Percentiles rank a stretch among this genome's conserved stretches.
Conservation (phyloP, 768 basidiomycete genomes). For the Termitomyces sp. region DNA sequence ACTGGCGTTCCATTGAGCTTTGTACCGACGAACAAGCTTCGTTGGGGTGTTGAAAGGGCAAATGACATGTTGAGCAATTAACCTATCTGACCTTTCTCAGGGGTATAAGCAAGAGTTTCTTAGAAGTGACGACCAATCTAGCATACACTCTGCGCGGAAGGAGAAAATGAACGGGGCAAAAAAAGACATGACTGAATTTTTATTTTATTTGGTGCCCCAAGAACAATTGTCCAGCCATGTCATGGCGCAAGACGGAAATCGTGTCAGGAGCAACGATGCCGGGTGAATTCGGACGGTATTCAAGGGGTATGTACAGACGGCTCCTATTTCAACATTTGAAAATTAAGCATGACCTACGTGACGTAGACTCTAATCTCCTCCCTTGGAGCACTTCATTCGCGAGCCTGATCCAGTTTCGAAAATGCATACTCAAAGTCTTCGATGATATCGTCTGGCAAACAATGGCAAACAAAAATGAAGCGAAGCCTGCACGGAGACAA, state of each 20-base stretch:
- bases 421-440: slow-evolving; percentile 8
- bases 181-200: too few species aligned
- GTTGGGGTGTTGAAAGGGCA: too few species aligned
- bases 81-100: background rate
- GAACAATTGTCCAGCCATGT: too few species aligned
- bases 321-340: too few species aligned
- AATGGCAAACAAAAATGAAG: slow-evolving; percentile 1
- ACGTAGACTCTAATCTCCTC: background rate
- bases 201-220: too few species aligned
- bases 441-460: slow-evolving; percentile 7
- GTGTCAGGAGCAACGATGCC: too few species aligned
- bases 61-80: background rate
- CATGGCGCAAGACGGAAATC: too few species aligned
- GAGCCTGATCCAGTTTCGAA: background rate
- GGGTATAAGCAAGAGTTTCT: background rate
- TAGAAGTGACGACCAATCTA: background rate
- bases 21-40: background rate
- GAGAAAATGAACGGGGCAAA: background rate
- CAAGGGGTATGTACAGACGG: too few species aligned
- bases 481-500: background rate
- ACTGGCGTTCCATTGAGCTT: background rate
- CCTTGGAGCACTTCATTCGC: background rate
- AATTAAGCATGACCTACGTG: too few species aligned
- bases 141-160: background rate
- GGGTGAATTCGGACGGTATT: too few species aligned